Conservation (phyloP, 441 rosid species). For the Viola pubescens region DNA sequence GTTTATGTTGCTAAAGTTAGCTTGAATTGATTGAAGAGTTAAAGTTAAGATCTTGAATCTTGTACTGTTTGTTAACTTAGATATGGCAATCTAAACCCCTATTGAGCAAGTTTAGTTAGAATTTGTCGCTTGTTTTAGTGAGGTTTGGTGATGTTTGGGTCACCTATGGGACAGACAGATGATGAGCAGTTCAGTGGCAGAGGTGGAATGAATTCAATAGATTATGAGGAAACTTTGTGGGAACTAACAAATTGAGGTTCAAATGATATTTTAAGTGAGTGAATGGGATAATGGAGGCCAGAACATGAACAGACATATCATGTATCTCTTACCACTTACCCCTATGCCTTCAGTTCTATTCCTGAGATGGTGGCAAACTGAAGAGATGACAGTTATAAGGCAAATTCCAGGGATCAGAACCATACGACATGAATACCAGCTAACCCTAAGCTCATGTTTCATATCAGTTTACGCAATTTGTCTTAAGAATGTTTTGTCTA, state of each 20-base stretch:
- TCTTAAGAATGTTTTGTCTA: too few species aligned
- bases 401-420: too few species aligned
- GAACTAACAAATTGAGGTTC: neutral
- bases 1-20: neutral
- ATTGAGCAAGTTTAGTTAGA: neutral
- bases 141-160: neutral
- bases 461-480: too few species aligned
- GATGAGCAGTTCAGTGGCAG: neutral
- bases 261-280: neutral
- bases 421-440: too few species aligned
- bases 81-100: neutral
- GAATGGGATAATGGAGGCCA: neutral
- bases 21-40: neutral
- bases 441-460: too few species aligned
- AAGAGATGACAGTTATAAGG: too few species aligned
- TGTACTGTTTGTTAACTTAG: neutral
- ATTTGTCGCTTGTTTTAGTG: neutral
- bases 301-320: neutral
- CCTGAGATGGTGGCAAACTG: neutral
- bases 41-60: slow-evolving; percentile 11
- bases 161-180: neutral
- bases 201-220: neutral
- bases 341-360: neutral
- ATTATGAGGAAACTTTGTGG: neutral
- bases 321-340: neutral